These are phyloP conservation scores for Paragyromitra xinjiangensis DNA, from an alignment of 495 filamentous ascomycete genomes.

Conservation along the genomic window DNA sequence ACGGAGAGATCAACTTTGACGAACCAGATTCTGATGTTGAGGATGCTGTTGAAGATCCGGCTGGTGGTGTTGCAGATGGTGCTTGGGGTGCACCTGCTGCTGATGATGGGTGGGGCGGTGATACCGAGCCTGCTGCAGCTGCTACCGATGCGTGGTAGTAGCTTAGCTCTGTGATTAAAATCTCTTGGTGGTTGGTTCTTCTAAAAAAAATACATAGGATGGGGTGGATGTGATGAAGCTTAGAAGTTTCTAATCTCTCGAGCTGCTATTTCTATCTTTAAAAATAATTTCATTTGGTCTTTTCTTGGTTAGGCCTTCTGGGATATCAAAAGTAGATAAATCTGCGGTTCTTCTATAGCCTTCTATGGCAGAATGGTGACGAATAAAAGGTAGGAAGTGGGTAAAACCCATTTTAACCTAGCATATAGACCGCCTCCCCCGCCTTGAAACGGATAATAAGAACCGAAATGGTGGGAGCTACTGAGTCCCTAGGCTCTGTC, in stretches of 20 bases:
- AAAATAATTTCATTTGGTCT: slow-evolving; percentile 6
- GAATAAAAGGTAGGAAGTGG: neutral
- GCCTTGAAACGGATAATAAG: no score
- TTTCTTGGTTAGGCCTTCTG: slow-evolving; percentile 12
- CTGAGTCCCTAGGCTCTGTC: no score
- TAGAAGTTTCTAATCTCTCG: slow-evolving; percentile 26
- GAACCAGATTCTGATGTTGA: slow-evolving; percentile 51
- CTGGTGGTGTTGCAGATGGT: slow-evolving; percentile 12
- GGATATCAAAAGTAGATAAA: slow-evolving; percentile 9
- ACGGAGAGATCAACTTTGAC: slow-evolving; percentile 54
- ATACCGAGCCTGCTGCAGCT: neutral
- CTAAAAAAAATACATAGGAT: neutral
- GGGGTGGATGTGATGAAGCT: slow-evolving; percentile 16
- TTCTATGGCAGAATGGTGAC: neutral
- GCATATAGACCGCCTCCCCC: neutral
- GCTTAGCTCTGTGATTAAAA: neutral
- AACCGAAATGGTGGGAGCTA: no score
- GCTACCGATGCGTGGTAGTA: slow-evolving; percentile 26
- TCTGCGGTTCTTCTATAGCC: neutral
- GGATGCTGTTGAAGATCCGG: slow-evolving; percentile 31
- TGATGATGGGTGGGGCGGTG: slow-evolving; percentile 31
- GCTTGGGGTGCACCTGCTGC: slow-evolving; percentile 30
- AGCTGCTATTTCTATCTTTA: slow-evolving; percentile 17
- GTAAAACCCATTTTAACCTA: neutral
- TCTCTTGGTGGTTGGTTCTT: neutral